A percentile compares a stretch with the other conserved stretches of the same genome.
phyloP scores from a whole-genome alignment of 805 yeast species.

The Saccharomycopsis fibuligera region DNA sequence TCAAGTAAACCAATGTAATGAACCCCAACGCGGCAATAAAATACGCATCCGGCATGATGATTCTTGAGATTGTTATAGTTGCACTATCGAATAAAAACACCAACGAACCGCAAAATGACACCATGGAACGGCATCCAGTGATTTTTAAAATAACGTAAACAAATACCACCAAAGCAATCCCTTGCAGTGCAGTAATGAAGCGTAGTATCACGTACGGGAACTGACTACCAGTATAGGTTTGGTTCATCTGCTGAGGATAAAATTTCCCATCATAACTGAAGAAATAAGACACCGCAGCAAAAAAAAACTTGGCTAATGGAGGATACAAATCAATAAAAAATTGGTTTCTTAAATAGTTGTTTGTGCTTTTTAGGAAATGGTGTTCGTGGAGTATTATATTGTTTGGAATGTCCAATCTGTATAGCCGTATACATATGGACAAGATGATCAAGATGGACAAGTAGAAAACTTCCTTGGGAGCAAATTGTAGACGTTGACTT shows the following conservation, averaged over 20 bases:
- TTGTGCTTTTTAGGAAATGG: conserved; percentile 35
- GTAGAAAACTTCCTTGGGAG: background rate
- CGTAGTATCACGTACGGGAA: conserved; percentile 54
- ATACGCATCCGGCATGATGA: conserved; percentile 40
- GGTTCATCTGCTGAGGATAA: background rate
- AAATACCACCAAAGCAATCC: conserved; percentile 46
- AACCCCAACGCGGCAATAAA: conserved; percentile 34
- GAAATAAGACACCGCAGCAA: conserved; percentile 44
- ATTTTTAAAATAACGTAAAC: conserved; percentile 50
- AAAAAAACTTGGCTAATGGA: conserved; percentile 58
- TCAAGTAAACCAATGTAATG: conserved; percentile 30
- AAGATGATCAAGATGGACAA: background rate
- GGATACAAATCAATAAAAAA: conserved; percentile 71
- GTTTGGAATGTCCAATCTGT: conserved; percentile 31
- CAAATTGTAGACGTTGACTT: background rate
- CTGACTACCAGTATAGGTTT: conserved; percentile 13
- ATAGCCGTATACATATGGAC: conserved; percentile 27
- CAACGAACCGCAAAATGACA: conserved; percentile 45
- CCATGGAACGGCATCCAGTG: conserved; percentile 44
- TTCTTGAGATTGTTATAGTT: conserved; percentile 53
- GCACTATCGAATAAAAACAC: conserved; percentile 60
- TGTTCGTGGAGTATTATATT: conserved; percentile 45
- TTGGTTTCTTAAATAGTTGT: conserved; percentile 46
- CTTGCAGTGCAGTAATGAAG: conserved; percentile 47
- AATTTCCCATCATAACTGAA: conserved; percentile 34